A percentile compares a stretch with the other conserved stretches of the same genome.
These are phyloP conservation scores for Penicillium brevicompactum DNA, from an alignment of 2,329 filamentous ascomycete genomes.

Conservation along the genomic window DNA sequence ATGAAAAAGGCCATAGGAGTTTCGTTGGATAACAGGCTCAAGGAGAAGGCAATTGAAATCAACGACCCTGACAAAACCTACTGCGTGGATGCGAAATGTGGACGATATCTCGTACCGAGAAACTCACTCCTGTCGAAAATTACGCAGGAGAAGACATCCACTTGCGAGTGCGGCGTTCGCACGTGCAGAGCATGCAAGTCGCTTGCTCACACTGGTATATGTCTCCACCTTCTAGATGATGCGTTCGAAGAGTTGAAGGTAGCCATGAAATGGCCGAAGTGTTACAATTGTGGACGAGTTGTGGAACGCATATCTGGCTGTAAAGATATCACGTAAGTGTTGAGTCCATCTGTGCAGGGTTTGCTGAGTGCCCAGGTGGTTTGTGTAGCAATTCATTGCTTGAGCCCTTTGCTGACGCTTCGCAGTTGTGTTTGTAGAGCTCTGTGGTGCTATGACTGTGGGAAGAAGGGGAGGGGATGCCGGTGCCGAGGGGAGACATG, in stretches of 20 bases:
- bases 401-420: neutral
- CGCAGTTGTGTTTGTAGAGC: slow-evolving; percentile 2
- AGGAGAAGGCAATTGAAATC: neutral
- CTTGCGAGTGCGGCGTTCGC: neutral
- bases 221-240: neutral
- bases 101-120: neutral
- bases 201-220: neutral
- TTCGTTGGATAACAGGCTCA: neutral
- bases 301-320: neutral
- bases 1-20: neutral
- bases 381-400: too few species aligned
- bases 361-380: too few species aligned
- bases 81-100: neutral
- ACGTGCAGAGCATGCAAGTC: slow-evolving; percentile 1
- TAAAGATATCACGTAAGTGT: neutral
- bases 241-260: neutral
- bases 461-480: neutral
- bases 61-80: neutral
- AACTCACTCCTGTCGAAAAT: neutral
- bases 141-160: neutral
- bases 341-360: too few species aligned
- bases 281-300: neutral
- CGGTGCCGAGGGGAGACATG: neutral
- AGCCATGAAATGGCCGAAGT: neutral
- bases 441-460: slow-evolving; percentile 1